Evolutionary conservation across 2,329 filamentous ascomycete genomes (phyloP), one percentile per base, ranked within the genome.

Genomic region (Trichoderma guizhouense): DNA sequence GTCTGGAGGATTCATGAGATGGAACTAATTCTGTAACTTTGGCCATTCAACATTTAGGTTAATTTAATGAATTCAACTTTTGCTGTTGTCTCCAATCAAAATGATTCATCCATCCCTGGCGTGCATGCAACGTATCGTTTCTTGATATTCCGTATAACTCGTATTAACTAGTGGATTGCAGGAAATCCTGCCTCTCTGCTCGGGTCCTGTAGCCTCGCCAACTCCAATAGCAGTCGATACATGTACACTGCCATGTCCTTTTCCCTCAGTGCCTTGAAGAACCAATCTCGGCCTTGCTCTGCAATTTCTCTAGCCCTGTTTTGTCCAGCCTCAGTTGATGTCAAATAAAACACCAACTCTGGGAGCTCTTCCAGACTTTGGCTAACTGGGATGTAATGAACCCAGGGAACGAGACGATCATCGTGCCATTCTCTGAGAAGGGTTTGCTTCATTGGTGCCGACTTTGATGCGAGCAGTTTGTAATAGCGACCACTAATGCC

Each of bases 191-290:
- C 65, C 24, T 28, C 30, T 30, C 65, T 47, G 36, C 21, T 61
- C 6, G 77, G 78, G 67, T 86, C 83, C 72, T 82, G 79, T 8
- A 85, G 58, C 63, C 84, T 80, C 21, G 81, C 82, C 64, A 85
- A 84, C 82, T 92, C 90, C 28, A 92, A 76, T 75, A 92, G 73
- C 72, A 92, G 76, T 64, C 90, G 82, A 75, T 91, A 91, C 32
- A 88, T 82, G 81, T 90, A 91, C 2, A 88, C 82, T 32, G 86
- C 83, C 75, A 90, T 84, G 76, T 92, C 89, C 47, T 87, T 84
- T 58, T 88, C 86, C 55, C 89, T 78, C 39, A 92, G 75, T 12
- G 85, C 86, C 74, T 82, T 84, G 0, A 75, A 76, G 61, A 85
- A 85, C 90, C 90, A 92, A 9, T 84, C 82, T 9, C 82, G 81